Conservation (phyloP, 2,329 filamentous ascomycete genomes). For the Simplicillium sp. region DNA sequence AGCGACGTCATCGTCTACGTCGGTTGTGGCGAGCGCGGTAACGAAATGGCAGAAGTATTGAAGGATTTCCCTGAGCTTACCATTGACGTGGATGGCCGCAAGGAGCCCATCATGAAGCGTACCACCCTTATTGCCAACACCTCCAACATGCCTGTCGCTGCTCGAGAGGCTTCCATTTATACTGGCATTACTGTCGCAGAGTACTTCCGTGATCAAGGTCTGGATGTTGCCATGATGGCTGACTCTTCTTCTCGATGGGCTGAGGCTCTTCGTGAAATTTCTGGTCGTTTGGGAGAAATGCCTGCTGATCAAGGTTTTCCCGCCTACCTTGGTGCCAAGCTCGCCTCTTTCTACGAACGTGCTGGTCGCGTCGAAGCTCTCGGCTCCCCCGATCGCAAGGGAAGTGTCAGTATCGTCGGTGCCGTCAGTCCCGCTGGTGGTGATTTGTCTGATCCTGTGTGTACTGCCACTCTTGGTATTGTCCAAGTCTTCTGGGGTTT, state of each 20-base stretch:
- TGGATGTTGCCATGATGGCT: constrained; percentile 99
- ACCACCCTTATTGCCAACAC: constrained; percentile 98
- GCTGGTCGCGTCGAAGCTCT: constrained; percentile 79
- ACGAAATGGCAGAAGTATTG: constrained; percentile 99
- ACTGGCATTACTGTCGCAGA: constrained; percentile 91
- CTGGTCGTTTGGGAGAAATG: constrained; percentile 98
- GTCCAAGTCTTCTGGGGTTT: constrained; percentile 99
- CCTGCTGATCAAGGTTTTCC: constrained; percentile 99
- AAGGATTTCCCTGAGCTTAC: constrained; percentile 99
- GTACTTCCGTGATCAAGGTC: constrained; percentile 95
- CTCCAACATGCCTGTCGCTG: constrained; percentile 98
- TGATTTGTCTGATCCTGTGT: constrained; percentile 98
- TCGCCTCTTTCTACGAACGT: constrained; percentile 98
- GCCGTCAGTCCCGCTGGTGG: constrained; percentile 95
- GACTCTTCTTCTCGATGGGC: constrained; percentile 98
- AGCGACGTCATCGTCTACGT: constrained; percentile 98
- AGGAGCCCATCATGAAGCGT: constrained; percentile 99
- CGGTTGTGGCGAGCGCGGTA: constrained; percentile 84
- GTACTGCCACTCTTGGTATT: constrained; percentile 85
- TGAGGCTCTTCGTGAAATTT: constrained; percentile 96
- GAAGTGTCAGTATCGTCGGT: constrained; percentile 95
- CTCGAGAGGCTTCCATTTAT: constrained; percentile 97
- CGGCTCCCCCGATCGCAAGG: constrained; percentile 78
- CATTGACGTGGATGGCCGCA: constrained; percentile 86
- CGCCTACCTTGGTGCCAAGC: constrained; percentile 90